Evolutionary conservation across 2,329 filamentous ascomycete species (phyloP), one percentile per base, ranked within the genome.

Genomic region (Aspergillus brasiliensis): DNA sequence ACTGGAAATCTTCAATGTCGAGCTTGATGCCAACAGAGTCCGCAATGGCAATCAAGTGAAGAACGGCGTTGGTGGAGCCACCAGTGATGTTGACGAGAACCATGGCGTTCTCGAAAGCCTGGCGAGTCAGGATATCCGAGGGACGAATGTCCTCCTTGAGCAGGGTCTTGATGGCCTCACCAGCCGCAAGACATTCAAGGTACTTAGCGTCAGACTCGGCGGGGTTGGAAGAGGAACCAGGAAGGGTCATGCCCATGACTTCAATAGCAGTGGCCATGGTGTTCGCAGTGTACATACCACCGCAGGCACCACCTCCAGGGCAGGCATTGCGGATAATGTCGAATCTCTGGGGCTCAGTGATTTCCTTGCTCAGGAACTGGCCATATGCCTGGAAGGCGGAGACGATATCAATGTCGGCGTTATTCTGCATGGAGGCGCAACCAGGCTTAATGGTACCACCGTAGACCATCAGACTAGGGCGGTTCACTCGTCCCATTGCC

Each of bases 301-400:
- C 91, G 70, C 91, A 96, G 11, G 91, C 91, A 67, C 91, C 91
- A 68, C 87, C 83, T 38, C 91, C 91, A 23, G 91, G 91, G 77
- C 93, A 97, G 46, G 95, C 93, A 73, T 98, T 83, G 63, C 92
- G 87, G 76, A 97, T 97, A 72, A 98, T 94, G 78, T 98, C 95
- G 76, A 92, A 96, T 55, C 95, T 89, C 79, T 94, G 84, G 72
- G 95, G 88, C 79, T 99, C 95, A 65, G 84, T 90, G 77, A 98
- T 97, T 72, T 97, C 87, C 46, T 94, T 94, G 11, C 91, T 86
- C 69, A 99, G 88, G 80, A 93, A 98, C 76, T 97, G 91, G 25
- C 95, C 95, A 73, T 98, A 98, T 5, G 94, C 90, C 81, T 99
- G 95, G 86, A 99, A 99, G 46, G 95, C 95, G 52, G 92, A 97